Conservation (phyloP, 2,329 filamentous ascomycete species). For the Nectriaceae sp. region DNA sequence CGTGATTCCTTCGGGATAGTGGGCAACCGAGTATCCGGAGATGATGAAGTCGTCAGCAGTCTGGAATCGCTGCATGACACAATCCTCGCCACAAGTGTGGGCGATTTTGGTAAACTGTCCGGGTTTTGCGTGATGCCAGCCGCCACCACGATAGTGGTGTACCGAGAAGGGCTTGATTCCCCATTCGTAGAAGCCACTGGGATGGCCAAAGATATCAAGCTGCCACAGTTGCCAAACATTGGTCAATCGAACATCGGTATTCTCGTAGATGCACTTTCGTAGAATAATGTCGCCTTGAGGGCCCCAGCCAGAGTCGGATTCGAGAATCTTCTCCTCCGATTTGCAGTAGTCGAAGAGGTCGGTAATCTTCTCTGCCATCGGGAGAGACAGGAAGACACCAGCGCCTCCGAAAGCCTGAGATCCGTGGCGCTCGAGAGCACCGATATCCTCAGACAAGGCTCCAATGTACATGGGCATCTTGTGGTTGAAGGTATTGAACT, state of each 20-base stretch:
- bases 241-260: slow-evolving; percentile 60
- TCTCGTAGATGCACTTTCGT: slow-evolving; percentile 64
- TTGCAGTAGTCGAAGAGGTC: slow-evolving; percentile 48
- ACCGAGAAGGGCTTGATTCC: slow-evolving; percentile 61
- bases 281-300: slow-evolving; percentile 63
- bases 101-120: slow-evolving; percentile 59
- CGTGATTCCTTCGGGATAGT: slow-evolving; percentile 54
- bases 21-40: slow-evolving; percentile 60
- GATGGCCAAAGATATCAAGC: slow-evolving; percentile 61
- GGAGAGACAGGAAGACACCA: slow-evolving; percentile 61
- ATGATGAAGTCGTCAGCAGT: slow-evolving; percentile 56
- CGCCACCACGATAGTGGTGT: slow-evolving; percentile 64
- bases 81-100: slow-evolving; percentile 62
- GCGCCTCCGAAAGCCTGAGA: slow-evolving; percentile 66
- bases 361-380: slow-evolving; percentile 48
- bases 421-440: slow-evolving; percentile 60
- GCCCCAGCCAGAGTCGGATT: slow-evolving; percentile 60
- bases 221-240: slow-evolving; percentile 61
- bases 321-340: slow-evolving; percentile 51
- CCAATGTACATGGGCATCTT: slow-evolving; percentile 59
- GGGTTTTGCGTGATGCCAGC: slow-evolving; percentile 57
- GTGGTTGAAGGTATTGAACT: slow-evolving; percentile 54
- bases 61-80: slow-evolving; percentile 59
- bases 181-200: slow-evolving; percentile 65
- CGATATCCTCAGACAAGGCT: slow-evolving; percentile 62